A percentile compares a stretch with the other conserved stretches of the same genome.
Conservation (phyloP, 495 filamentous ascomycete species). For the Penicillium tannophilum region DNA sequence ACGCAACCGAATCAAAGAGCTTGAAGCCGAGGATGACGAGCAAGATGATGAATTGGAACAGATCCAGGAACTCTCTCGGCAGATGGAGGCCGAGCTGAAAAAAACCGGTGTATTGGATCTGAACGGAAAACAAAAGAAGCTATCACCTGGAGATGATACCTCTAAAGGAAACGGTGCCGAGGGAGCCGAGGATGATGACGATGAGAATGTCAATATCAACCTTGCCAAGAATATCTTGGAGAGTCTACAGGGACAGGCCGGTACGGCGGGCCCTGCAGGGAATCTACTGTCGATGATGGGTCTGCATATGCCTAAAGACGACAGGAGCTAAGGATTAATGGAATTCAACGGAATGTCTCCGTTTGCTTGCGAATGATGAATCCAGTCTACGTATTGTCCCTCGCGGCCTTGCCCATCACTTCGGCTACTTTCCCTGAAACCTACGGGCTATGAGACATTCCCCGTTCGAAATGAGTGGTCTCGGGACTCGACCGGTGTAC, state of each 20-base stretch:
- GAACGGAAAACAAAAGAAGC: conserved; percentile 43
- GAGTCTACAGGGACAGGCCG: conserved; percentile 85
- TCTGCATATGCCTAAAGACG: conserved; percentile 75
- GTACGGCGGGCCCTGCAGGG: conserved; percentile 79
- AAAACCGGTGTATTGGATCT: conserved; percentile 73
- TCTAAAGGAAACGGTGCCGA: conserved; percentile 31
- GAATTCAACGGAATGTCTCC: neutral
- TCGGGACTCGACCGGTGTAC: neutral
- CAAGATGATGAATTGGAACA: conserved; percentile 64
- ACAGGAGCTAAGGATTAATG: conserved; percentile 36
- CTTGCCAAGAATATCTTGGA: conserved; percentile 90
- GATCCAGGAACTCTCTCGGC: conserved; percentile 68
- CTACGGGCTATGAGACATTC: conserved; percentile 1
- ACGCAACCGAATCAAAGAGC: conserved; percentile 45
- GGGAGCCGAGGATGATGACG: conserved; percentile 34
- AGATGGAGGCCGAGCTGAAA: conserved; percentile 82
- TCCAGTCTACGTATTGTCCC: neutral
- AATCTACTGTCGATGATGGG: conserved; percentile 88
- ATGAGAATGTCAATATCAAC: conserved; percentile 79
- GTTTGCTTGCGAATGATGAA: neutral
- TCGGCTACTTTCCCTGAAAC: neutral
- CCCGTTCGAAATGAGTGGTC: neutral
- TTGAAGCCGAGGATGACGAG: conserved; percentile 40
- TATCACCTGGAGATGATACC: conserved; percentile 16
- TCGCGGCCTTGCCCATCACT: neutral